These are phyloP conservation scores for Fusarium sp. DNA, from an alignment of 2,329 filamentous ascomycete species.

Conservation along the genomic window DNA sequence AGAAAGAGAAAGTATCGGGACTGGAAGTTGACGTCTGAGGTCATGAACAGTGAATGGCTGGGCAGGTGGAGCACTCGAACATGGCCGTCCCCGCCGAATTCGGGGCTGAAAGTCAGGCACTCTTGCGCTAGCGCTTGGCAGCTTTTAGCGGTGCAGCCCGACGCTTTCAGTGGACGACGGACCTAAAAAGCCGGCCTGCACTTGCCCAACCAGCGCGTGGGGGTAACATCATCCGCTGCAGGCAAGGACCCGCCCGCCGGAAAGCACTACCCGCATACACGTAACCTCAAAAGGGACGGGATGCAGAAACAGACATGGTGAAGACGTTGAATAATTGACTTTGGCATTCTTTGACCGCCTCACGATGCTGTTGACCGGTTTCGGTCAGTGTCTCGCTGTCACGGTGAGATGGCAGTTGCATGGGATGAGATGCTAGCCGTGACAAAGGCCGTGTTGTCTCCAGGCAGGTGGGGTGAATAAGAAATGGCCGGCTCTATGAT, in stretches of 20 bases:
- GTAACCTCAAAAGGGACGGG: slow-evolving; percentile 2
- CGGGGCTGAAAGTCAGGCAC: slow-evolving; percentile 11
- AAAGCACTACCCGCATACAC: slow-evolving; percentile 22
- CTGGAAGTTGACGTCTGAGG: slow-evolving; percentile 23
- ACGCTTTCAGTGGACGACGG: slow-evolving; percentile 26
- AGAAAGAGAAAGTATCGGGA: slow-evolving; percentile 4
- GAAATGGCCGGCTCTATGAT: too few relatives aligned
- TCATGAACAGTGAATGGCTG: slow-evolving; percentile 37
- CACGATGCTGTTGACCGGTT: slow-evolving; percentile 21
- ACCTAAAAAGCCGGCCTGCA: slow-evolving; percentile 1
- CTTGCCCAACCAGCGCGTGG: slow-evolving; percentile 4
- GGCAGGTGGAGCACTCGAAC: slow-evolving; percentile 21
- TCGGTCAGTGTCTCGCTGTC: slow-evolving; percentile 18
- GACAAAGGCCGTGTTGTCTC: slow-evolving; percentile 16
- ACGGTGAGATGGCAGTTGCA: background rate
- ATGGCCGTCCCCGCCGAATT: slow-evolving; percentile 22
- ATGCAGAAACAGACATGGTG: slow-evolving; percentile 12
- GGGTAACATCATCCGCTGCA: slow-evolving; percentile 15
- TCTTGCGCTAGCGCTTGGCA: slow-evolving; percentile 12
- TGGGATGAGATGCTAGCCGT: background rate
- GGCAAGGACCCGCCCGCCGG: slow-evolving; percentile 21
- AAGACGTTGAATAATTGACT: background rate
- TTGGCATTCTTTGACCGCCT: slow-evolving; percentile 31
- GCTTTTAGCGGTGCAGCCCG: slow-evolving; percentile 6
- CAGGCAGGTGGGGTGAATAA: too few relatives aligned